Percentiles rank a stretch among this genome's conserved stretches.
Conservation (phyloP, 257 asterid genomes). For the Verbena officinalis region DNA sequence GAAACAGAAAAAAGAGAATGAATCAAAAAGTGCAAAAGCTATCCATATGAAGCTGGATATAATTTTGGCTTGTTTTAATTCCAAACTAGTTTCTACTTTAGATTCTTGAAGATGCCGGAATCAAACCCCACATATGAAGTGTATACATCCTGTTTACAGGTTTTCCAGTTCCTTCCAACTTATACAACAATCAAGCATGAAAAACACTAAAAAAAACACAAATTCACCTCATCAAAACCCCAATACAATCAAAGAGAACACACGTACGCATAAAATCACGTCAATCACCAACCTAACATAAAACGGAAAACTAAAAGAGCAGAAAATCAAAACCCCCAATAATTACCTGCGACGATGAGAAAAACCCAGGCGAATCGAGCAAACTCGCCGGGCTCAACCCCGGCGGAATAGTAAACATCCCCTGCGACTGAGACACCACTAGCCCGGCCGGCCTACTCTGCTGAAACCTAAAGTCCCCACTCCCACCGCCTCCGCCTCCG, state of each 20-base stretch:
- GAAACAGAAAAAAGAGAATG: too few species aligned
- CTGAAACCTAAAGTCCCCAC: constrained; percentile 47
- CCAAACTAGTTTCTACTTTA: neutral
- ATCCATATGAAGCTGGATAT: neutral
- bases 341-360: constrained; percentile 58
- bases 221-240: neutral
- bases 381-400: constrained; percentile 77
- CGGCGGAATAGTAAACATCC: constrained; percentile 65
- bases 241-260: neutral
- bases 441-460: constrained; percentile 60
- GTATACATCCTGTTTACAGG: neutral
- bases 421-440: constrained; percentile 47
- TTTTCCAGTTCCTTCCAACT: neutral
- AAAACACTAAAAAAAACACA: neutral
- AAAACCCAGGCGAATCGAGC: constrained; percentile 74
- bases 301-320: neutral
- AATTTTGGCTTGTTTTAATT: too few species aligned
- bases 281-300: neutral
- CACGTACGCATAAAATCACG: neutral
- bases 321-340: constrained; percentile 1
- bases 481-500: constrained; percentile 25
- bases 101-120: constrained; percentile 4
- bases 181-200: constrained; percentile 11
- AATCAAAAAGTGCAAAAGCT: neutral
- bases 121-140: neutral